Percentiles rank a stretch among this genome's conserved stretches.
Conservation (phyloP, 768 basidiomycete species). For the Leccinum obscurum region DNA sequence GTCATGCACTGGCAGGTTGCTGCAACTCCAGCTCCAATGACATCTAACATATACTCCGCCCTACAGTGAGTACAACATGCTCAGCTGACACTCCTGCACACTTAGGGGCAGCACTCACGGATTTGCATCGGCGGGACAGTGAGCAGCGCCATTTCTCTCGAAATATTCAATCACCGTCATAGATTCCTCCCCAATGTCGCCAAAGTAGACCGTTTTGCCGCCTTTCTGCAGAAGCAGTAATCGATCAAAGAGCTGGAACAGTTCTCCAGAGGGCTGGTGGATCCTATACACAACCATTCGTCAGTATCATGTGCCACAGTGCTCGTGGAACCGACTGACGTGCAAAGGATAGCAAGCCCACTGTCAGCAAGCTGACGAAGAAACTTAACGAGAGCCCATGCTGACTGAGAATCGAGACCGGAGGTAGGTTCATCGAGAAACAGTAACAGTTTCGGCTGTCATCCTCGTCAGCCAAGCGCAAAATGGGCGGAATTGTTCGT, state of each 20-base stretch:
- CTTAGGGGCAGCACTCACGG: constrained; percentile 16
- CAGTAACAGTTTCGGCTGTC: constrained; percentile 45
- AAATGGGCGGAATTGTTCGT: background rate
- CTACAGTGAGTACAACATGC: constrained; percentile 19
- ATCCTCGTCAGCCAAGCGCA: background rate
- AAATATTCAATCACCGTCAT: constrained; percentile 26
- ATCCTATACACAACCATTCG: constrained; percentile 8
- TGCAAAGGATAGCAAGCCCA: constrained; percentile 61
- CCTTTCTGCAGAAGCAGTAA: constrained; percentile 50
- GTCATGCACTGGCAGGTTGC: constrained; percentile 32
- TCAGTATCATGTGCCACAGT: background rate
- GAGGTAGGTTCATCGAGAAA: constrained; percentile 66
- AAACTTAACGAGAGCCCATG: constrained; percentile 49
- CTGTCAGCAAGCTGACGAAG: constrained; percentile 52
- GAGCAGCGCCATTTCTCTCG: constrained; percentile 22
- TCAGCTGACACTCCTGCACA: background rate
- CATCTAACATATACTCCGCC: constrained; percentile 50
- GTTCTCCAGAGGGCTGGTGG: constrained; percentile 43
- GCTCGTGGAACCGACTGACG: constrained; percentile 30
- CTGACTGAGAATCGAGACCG: constrained; percentile 53
- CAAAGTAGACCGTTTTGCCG: constrained; percentile 46
- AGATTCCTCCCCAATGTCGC: constrained; percentile 35
- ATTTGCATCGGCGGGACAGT: constrained; percentile 21
- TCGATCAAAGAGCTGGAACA: constrained; percentile 54
- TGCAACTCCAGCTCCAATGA: constrained; percentile 58